Conservation (phyloP, 371 early-diverging fungal species). For the Rhizopus delemar region DNA sequence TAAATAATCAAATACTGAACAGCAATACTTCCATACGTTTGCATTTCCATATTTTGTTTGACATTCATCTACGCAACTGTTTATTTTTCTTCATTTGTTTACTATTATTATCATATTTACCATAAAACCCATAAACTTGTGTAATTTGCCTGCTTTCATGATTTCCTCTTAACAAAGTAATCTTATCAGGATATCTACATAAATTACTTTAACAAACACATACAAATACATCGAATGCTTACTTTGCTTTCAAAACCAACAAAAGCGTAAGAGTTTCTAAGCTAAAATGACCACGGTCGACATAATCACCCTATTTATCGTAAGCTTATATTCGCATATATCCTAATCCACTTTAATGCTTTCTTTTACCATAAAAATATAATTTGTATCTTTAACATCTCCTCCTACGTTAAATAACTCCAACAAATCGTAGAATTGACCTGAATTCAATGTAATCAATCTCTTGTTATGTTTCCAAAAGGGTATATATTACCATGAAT, state of each 20-base stretch:
- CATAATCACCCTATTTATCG: constrained; percentile 91
- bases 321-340: background rate
- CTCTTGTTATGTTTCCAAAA: no score
- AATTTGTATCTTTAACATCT: constrained; percentile 97
- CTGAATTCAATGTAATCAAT: constrained; percentile 11
- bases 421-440: constrained; percentile 98
- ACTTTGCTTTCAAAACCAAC: constrained; percentile 74
- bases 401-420: constrained; percentile 98
- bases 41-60: constrained; percentile 97
- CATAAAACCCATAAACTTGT: constrained; percentile 99
- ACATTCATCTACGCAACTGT: constrained; percentile 88
- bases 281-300: constrained; percentile 99
- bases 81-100: constrained; percentile 66
- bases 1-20: constrained; percentile 98
- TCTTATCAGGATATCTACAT: constrained; percentile 77
- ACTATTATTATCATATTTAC: constrained; percentile 16
- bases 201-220: background rate
- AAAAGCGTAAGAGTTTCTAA: constrained; percentile 98
- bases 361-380: constrained; percentile 97
- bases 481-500: constrained; percentile 76
- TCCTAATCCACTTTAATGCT: constrained; percentile 72
- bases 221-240: constrained; percentile 21
- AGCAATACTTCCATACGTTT: constrained; percentile 98
- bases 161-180: constrained; percentile 98
- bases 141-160: constrained; percentile 99